phyloP scores from a whole-genome alignment of 345 rosid genomes.

The Trapa incisa region DNA sequence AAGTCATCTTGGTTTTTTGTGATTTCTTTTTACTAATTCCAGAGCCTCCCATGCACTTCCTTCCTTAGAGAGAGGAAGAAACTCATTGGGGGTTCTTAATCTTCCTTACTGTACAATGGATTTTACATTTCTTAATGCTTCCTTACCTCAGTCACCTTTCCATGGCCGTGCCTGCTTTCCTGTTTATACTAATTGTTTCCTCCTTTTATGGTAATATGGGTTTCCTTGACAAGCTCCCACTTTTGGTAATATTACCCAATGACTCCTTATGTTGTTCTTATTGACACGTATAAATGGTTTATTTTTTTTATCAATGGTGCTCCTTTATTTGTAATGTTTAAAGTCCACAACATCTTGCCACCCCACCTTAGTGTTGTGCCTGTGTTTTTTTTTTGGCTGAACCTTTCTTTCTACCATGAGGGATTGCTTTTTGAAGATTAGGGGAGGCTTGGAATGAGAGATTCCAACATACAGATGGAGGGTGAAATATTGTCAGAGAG shows the following conservation, averaged over 20 bases:
- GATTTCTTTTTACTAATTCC: not conserved
- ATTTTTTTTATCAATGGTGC: no score
- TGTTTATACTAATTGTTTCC: not conserved
- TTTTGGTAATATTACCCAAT: not conserved
- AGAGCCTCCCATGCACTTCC: not conserved
- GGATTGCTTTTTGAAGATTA: not conserved
- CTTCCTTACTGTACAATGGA: not conserved
- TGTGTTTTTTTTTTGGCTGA: not conserved
- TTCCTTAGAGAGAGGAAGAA: not conserved
- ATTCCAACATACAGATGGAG: not conserved
- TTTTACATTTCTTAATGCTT: not conserved
- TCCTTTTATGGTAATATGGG: slow-evolving; percentile 1
- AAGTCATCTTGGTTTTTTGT: not conserved
- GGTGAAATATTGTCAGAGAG: not conserved
- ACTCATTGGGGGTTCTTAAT: not conserved
- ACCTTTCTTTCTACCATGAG: not conserved
- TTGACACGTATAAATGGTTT: not conserved
- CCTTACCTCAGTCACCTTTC: slow-evolving; percentile 2
- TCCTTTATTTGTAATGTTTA: not conserved
- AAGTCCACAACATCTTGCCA: not conserved
- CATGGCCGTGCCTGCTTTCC: slow-evolving; percentile 4
- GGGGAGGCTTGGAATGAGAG: not conserved
- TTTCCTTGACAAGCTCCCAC: not conserved
- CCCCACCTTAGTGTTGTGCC: not conserved
- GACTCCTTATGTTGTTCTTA: not conserved